Percentiles rank a stretch among this genome's conserved stretches.
Evolutionary conservation across 139 green algal genomes (phyloP).

Genomic region (Chlorella sp.): DNA sequence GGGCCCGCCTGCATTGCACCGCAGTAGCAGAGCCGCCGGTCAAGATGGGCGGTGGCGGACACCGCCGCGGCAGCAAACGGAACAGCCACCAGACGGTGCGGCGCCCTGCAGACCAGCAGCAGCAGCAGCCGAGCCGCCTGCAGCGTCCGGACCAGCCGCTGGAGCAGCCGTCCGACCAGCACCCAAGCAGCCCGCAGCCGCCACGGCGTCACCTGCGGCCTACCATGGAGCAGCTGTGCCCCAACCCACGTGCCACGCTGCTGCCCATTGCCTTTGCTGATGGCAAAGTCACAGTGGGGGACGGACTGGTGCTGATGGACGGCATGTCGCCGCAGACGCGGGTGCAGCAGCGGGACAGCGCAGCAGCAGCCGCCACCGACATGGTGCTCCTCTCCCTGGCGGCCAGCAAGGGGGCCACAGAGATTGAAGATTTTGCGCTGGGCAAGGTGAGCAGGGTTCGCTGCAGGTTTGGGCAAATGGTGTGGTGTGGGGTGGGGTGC

Average conservation of each 20-base stretch:
- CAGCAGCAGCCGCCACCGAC: neutral
- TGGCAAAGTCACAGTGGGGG: constrained; percentile 5
- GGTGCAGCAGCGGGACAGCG: constrained; percentile 3
- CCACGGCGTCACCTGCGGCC: neutral
- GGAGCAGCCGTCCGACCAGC: constrained; percentile 1
- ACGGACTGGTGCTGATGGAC: constrained; percentile 26
- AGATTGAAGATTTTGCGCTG: constrained; percentile 50
- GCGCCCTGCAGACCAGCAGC: neutral
- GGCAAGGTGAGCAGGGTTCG: constrained; percentile 36
- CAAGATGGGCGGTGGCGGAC: constrained; percentile 3
- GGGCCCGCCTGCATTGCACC: neutral
- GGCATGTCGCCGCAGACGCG: constrained; percentile 11
- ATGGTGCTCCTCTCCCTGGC: neutral
- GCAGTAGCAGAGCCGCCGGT: constrained; percentile 13
- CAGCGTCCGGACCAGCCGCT: neutral
- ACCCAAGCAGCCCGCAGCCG: neutral
- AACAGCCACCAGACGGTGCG: neutral
- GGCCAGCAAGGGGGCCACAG: constrained; percentile 21
- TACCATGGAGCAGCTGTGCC: neutral
- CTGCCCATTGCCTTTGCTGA: constrained; percentile 26
- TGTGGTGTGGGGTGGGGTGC: neutral
- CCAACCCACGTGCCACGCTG: neutral
- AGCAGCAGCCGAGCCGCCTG: neutral
- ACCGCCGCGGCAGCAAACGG: neutral
- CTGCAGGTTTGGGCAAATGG: neutral